A percentile compares a stretch with the other conserved stretches of the same genome.
Conservation (phyloP, 2,329 filamentous ascomycete species). For the Parastagonospora nodorum region DNA sequence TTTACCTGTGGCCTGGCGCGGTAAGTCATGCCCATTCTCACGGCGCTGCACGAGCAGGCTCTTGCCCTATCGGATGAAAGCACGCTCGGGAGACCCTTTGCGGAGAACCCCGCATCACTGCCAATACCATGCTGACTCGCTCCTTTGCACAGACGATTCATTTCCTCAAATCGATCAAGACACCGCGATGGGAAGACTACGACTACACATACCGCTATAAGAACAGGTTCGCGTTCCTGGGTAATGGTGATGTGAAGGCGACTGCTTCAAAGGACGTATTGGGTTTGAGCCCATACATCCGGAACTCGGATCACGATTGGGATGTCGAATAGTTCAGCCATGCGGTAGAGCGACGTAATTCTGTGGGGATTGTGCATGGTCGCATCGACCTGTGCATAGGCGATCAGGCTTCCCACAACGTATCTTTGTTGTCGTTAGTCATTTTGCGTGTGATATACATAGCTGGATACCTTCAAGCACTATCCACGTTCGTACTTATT, state of each 20-base stretch:
- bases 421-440: no score
- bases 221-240: slow-evolving; percentile 38
- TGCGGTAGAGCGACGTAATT: not conserved
- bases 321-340: slow-evolving; percentile 39
- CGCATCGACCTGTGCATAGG: no score
- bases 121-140: slow-evolving; percentile 29
- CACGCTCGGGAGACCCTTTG: not conserved
- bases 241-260: slow-evolving; percentile 52
- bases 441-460: no score
- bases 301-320: slow-evolving; percentile 53
- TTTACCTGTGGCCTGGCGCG: slow-evolving; percentile 40
- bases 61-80: no score
- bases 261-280: slow-evolving; percentile 46
- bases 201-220: slow-evolving; percentile 49
- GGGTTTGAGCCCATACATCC: slow-evolving; percentile 53
- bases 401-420: no score
- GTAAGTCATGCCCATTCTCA: slow-evolving; percentile 23
- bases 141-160: slow-evolving; percentile 39
- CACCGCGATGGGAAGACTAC: slow-evolving; percentile 53
- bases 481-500: no score
- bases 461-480: no score
- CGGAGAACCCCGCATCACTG: slow-evolving; percentile 32
- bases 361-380: not conserved
- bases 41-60: no score
- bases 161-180: slow-evolving; percentile 46